phyloP scores from a whole-genome alignment of 2,329 filamentous ascomycete genomes.

The Ophiostoma populinum region DNA sequence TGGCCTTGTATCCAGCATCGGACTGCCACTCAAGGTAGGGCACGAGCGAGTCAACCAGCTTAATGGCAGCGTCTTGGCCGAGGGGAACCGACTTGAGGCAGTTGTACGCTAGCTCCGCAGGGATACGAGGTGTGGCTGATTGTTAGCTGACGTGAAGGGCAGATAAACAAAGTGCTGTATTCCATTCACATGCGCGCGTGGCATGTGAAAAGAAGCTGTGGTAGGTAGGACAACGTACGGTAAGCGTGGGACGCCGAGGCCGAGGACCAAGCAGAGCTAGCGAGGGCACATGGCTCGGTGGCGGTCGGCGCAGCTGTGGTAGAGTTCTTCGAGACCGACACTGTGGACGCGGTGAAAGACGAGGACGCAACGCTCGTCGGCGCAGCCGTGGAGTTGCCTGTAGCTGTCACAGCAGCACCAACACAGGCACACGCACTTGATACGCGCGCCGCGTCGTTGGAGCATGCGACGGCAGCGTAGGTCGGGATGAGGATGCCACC shows the following conservation, averaged over 20 bases:
- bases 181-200: too few species aligned
- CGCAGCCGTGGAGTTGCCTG: not conserved
- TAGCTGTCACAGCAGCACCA: not conserved
- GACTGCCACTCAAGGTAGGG: slow-evolving; percentile 26
- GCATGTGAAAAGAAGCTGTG: too few species aligned
- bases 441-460: slow-evolving; percentile 11
- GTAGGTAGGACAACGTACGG: not conserved
- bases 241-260: slow-evolving; percentile 4
- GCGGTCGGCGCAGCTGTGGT: not conserved
- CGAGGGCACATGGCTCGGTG: slow-evolving; percentile 7
- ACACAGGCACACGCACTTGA: slow-evolving; percentile 14
- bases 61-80: slow-evolving; percentile 20
- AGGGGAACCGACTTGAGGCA: slow-evolving; percentile 26
- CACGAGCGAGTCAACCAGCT: slow-evolving; percentile 21
- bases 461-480: too few species aligned
- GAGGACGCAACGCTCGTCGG: too few species aligned
- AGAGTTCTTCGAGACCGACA: not conserved
- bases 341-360: too few species aligned
- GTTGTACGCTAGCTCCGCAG: slow-evolving; percentile 21
- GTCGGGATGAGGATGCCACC: too few species aligned
- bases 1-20: slow-evolving; percentile 21
- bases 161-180: too few species aligned
- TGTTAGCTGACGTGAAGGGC: too few species aligned
- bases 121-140: slow-evolving; percentile 16
- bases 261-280: slow-evolving; percentile 13